Evolutionary conservation across 768 basidiomycete genomes (phyloP).

Genomic region (Trametes meyenii): DNA sequence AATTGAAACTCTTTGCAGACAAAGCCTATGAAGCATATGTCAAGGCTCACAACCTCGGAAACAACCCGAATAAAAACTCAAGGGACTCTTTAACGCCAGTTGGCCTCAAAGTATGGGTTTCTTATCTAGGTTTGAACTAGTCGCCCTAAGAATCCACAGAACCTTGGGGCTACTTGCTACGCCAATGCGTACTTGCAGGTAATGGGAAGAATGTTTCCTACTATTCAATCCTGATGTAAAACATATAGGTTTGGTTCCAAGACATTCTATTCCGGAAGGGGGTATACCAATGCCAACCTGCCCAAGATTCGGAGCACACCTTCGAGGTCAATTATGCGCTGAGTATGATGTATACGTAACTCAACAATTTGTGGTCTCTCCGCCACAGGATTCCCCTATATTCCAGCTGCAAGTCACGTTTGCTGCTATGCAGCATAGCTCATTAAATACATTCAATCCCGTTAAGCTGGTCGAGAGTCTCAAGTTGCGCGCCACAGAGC

Average conservation of each 20-base stretch:
- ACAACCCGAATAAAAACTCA: slow-evolving; percentile 53
- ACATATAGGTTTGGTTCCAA: slow-evolving; percentile 84
- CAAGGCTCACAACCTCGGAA: slow-evolving; percentile 53
- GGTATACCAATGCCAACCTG: slow-evolving; percentile 76
- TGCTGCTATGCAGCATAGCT: slow-evolving; percentile 80
- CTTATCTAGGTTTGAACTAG: neutral
- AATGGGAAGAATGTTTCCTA: slow-evolving; percentile 24
- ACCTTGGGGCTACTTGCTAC: slow-evolving; percentile 96
- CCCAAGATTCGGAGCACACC: slow-evolving; percentile 47
- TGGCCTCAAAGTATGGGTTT: slow-evolving; percentile 64
- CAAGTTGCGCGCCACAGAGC: slow-evolving; percentile 77
- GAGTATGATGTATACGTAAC: slow-evolving; percentile 7
- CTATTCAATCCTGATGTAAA: neutral
- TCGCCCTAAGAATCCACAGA: slow-evolving; percentile 46
- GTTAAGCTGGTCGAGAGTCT: slow-evolving; percentile 83
- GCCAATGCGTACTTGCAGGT: slow-evolving; percentile 95
- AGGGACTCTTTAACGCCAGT: slow-evolving; percentile 65
- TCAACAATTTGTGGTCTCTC: neutral
- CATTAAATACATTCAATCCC: slow-evolving; percentile 78
- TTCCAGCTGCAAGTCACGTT: slow-evolving; percentile 82
- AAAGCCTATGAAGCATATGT: slow-evolving; percentile 53
- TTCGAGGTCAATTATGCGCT: slow-evolving; percentile 42
- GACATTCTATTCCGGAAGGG: slow-evolving; percentile 79
- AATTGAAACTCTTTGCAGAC: slow-evolving; percentile 41
- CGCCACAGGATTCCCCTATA: slow-evolving; percentile 68